Evolutionary conservation across 768 basidiomycete species (phyloP).

Genomic region (Pleurotus citrinopileatus): DNA sequence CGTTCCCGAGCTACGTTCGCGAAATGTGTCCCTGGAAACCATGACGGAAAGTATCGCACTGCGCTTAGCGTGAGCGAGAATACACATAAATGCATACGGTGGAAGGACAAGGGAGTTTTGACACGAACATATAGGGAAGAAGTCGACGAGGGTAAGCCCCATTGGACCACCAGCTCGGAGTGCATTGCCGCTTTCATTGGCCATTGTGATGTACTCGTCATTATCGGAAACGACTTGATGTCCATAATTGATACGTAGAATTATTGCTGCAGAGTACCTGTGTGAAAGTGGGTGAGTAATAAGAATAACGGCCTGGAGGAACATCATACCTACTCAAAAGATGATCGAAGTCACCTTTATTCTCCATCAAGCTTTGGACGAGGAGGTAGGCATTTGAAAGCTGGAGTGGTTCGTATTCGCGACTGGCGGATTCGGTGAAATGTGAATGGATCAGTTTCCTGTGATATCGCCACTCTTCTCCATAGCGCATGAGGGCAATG

Average conservation of each 20-base stretch:
- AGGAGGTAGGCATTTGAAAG: not conserved
- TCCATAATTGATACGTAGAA: slow-evolving; percentile 15
- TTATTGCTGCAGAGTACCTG: slow-evolving; percentile 15
- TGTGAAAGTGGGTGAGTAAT: not conserved
- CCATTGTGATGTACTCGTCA: slow-evolving; percentile 14
- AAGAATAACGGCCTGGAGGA: too few species aligned
- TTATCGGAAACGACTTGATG: slow-evolving; percentile 15
- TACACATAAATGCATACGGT: too few species aligned
- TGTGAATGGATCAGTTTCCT: slow-evolving; percentile 3
- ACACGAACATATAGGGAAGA: slow-evolving; percentile 14
- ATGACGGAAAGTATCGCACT: slow-evolving; percentile 4
- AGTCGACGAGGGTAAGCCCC: slow-evolving; percentile 17
- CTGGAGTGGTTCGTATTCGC: not conserved
- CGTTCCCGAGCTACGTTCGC: not conserved
- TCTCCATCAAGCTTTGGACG: not conserved
- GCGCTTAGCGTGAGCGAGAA: too few species aligned
- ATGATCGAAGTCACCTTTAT: not conserved
- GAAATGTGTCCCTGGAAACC: slow-evolving; percentile 9
- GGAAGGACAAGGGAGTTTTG: too few species aligned
- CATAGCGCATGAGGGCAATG: not conserved
- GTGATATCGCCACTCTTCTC: not conserved
- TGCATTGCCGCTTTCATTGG: slow-evolving; percentile 5
- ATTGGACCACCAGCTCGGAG: slow-evolving; percentile 12
- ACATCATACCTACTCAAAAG: not conserved
- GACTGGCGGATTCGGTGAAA: not conserved